These are phyloP conservation scores for Russula olivacea DNA, from an alignment of 768 basidiomycete species.

Conservation along the genomic window DNA sequence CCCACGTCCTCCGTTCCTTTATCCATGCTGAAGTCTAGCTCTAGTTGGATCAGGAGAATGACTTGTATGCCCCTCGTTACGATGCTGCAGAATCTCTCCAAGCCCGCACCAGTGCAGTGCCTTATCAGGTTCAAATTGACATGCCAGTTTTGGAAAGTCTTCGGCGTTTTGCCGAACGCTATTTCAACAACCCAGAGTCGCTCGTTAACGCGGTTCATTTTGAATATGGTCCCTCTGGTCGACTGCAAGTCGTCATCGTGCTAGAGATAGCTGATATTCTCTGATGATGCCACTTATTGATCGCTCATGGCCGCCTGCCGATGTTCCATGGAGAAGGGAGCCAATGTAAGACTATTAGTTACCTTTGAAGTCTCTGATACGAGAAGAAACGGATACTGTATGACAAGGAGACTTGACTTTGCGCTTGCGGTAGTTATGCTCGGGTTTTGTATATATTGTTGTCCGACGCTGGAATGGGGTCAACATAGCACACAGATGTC, in stretches of 20 bases:
- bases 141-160: not conserved
- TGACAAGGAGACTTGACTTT: too few relatives aligned
- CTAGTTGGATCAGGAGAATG: not conserved
- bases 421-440: too few relatives aligned
- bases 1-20: not conserved
- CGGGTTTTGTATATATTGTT: too few relatives aligned
- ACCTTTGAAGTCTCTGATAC: too few relatives aligned
- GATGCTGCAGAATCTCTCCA: not conserved
- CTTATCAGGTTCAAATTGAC: not conserved
- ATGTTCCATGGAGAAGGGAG: too few relatives aligned
- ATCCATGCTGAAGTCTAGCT: not conserved
- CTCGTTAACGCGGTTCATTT: not conserved
- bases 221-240: not conserved
- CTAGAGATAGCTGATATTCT: not conserved
- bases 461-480: too few relatives aligned
- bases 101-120: too few relatives aligned
- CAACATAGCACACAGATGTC: too few relatives aligned
- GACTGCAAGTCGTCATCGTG: not conserved
- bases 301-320: not conserved
- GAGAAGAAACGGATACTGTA: too few relatives aligned
- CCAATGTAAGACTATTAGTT: too few relatives aligned
- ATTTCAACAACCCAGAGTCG: not conserved
- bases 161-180: not conserved
- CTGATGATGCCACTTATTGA: not conserved
- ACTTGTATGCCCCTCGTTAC: not conserved